Evolutionary conservation across 2,329 filamentous ascomycete species (phyloP), one percentile per base, ranked within the genome.

Genomic region (Juglanconis oblonga): DNA sequence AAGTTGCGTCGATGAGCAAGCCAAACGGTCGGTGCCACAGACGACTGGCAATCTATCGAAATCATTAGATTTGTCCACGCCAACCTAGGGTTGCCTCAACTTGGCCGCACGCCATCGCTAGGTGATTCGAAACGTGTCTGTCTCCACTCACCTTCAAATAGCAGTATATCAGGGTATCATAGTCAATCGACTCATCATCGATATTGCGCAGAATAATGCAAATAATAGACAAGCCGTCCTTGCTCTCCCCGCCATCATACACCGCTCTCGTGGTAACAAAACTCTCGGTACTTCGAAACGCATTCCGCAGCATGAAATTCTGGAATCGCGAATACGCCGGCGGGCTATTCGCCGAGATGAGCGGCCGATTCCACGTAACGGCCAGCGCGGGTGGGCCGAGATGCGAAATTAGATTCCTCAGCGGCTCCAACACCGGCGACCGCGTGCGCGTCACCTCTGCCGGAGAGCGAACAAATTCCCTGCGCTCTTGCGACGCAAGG

Each of bases 241-340:
- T 89, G 73, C 84, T 89, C 72, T 89, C 86, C 24, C 87, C 87
- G 38, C 87, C 87, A 68, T 90, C 87, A 67, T 89, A 90, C 11
- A 90, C 84, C 32, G 87, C 86, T 29, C 86, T 79, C 31, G 84
- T 83, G 2, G 85, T 87, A 29, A 87, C 72, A 61, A 87, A 84
- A 3, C 85, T 87, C 65, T 89, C 87, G 0, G 82, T 84, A 65
- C 83, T 85, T 42, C 84, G 80, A 64, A 87, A 87, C 2, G 87
- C 87, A 68, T 89, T 88, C 17, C 83, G 82, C 50, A 90, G 78
- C 87, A 90, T 90, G 67, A 90, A 90, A 64, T 89, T 85, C 65
- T 90, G 87, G 65, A 90, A 90, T 31, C 86, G 78, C 2, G 86
- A 88, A 69, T 89, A 90, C 6, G 83, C 76, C 1, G 85, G 83